phyloP scores from a whole-genome alignment of 495 filamentous ascomycete genomes.

The Xylaria cubensis region DNA sequence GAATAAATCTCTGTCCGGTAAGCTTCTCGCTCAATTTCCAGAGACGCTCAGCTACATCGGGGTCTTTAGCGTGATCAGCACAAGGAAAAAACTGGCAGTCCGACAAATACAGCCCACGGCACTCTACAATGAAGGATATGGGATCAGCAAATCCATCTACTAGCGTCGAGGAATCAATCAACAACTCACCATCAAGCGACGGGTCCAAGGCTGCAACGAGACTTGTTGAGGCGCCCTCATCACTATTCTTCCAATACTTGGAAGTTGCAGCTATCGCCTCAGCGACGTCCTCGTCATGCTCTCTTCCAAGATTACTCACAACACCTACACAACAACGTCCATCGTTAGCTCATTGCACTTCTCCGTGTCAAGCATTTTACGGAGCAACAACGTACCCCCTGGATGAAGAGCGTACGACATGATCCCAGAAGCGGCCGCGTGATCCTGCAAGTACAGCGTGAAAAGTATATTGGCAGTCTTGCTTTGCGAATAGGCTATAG shows the following conservation, averaged over 20 bases:
- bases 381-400: conserved; percentile 46
- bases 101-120: conserved; percentile 45
- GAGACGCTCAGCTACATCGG: conserved; percentile 31
- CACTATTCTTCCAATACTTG: conserved; percentile 55
- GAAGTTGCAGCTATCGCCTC: conserved; percentile 48
- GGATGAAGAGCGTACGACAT: conserved; percentile 55
- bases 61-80: conserved; percentile 32
- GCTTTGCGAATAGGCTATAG: conserved; percentile 61
- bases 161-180: conserved; percentile 23
- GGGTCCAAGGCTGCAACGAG: conserved; percentile 66
- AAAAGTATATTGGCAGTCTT: conserved; percentile 70
- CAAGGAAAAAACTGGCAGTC: conserved; percentile 48
- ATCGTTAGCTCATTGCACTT: conserved; percentile 13
- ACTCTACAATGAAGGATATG: conserved; percentile 35
- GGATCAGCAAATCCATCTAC: neutral
- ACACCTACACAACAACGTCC: conserved; percentile 27
- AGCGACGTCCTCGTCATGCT: conserved; percentile 47
- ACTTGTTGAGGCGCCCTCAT: conserved; percentile 63
- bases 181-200: conserved; percentile 47
- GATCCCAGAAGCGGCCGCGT: conserved; percentile 43
- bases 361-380: neutral
- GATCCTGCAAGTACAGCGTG: conserved; percentile 53
- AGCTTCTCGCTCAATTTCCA: conserved; percentile 44
- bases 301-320: conserved; percentile 44
- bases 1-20: conserved; percentile 38